phyloP scores from a whole-genome alignment of 2,329 filamentous ascomycete genomes.

The Arthroderma sp. region DNA sequence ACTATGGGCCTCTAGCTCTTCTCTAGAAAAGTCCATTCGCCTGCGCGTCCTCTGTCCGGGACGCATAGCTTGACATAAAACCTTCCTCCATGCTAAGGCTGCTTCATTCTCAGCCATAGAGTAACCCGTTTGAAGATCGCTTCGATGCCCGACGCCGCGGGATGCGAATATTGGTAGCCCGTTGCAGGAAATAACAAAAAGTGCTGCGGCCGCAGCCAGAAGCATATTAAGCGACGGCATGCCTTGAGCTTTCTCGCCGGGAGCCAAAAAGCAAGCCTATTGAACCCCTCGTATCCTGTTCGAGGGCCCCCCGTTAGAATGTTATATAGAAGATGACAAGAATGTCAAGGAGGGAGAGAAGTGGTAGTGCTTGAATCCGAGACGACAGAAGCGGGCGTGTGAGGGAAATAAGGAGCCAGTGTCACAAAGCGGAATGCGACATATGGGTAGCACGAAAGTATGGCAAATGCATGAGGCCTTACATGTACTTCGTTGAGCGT shows the following conservation, averaged over 20 bases:
- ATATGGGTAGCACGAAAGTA: too few relatives aligned
- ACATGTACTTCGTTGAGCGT: not conserved
- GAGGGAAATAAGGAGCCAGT: too few relatives aligned
- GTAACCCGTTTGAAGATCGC: not conserved
- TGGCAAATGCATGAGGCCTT: not conserved
- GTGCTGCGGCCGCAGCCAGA: not conserved
- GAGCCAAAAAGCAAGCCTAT: not conserved
- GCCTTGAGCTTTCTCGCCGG: not conserved
- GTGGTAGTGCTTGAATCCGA: not conserved
- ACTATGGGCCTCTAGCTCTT: not conserved
- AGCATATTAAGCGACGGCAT: not conserved
- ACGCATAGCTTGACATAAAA: not conserved
- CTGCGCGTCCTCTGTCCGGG: not conserved
- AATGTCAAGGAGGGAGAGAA: not conserved
- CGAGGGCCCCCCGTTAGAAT: not conserved
- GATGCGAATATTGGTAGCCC: not conserved
- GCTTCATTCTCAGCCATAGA: not conserved
- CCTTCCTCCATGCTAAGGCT: not conserved
- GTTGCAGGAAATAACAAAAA: not conserved
- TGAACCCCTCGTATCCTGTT: not conserved
- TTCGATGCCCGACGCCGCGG: not conserved
- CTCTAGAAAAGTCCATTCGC: not conserved
- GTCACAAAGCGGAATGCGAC: too few relatives aligned
- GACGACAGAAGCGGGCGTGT: too few relatives aligned
- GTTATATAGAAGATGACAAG: not conserved